Conservation (phyloP, 805 yeast species). For the Scheffersomyces amazonensis region DNA sequence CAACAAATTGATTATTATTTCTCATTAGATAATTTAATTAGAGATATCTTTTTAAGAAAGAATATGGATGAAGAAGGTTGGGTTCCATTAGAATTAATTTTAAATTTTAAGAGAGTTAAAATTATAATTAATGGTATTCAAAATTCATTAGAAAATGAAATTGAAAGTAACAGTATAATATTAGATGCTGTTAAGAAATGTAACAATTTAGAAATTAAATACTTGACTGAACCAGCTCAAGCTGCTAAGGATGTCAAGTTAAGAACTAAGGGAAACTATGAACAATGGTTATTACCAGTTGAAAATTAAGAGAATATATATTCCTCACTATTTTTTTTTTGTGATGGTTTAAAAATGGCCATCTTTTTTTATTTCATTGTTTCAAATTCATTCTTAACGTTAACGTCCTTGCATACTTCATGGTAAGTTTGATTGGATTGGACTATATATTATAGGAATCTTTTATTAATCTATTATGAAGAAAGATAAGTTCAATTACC, state of each 20-base stretch:
- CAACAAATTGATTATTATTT: slow-evolving; percentile 87
- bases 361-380: no score
- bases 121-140: slow-evolving; percentile 43
- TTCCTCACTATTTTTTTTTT: not conserved
- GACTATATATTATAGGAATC: no score
- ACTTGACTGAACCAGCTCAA: slow-evolving; percentile 27
- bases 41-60: slow-evolving; percentile 78
- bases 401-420: no score
- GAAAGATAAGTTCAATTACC: no score
- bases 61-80: slow-evolving; percentile 79
- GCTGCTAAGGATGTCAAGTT: slow-evolving; percentile 50
- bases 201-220: slow-evolving; percentile 47
- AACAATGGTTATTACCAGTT: slow-evolving; percentile 61
- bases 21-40: slow-evolving; percentile 79
- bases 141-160: slow-evolving; percentile 26
- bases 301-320: no score
- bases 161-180: slow-evolving; percentile 30
- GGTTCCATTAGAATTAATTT: slow-evolving; percentile 59
- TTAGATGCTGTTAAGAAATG: slow-evolving; percentile 54
- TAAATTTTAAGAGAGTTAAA: slow-evolving; percentile 74
- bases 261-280: slow-evolving; percentile 56
- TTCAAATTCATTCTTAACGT: no score
- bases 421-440: no score
- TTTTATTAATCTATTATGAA: no score
- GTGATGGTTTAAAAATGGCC: no score